These are phyloP conservation scores for Fusarium sambucinum DNA, from an alignment of 2,329 filamentous ascomycete genomes.

Conservation along the genomic window DNA sequence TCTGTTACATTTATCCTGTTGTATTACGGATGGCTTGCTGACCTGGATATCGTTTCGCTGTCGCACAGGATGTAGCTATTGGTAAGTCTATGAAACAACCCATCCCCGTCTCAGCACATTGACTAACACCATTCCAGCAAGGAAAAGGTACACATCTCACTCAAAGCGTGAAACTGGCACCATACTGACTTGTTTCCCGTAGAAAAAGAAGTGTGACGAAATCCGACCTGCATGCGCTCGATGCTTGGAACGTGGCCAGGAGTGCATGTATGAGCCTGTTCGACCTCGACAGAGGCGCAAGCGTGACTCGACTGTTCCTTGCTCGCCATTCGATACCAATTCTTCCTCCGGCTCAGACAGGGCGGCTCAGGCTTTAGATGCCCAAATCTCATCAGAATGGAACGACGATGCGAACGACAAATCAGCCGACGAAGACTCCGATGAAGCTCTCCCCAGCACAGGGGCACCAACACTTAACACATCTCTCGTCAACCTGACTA, in stretches of 20 bases:
- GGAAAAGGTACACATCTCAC: conserved; percentile 58
- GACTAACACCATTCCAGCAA: conserved; percentile 56
- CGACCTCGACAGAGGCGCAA: conserved; percentile 56
- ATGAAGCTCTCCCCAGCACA: conserved; percentile 24
- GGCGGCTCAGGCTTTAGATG: conserved; percentile 29
- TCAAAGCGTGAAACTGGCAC: not conserved
- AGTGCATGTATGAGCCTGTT: conserved; percentile 65
- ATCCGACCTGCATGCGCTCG: conserved; percentile 63
- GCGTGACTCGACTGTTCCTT: conserved; percentile 43
- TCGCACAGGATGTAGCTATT: conserved; percentile 63
- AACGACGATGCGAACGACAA: conserved; percentile 31
- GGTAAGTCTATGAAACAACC: conserved; percentile 54
- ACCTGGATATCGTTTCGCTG: conserved; percentile 19
- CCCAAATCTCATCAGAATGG: conserved; percentile 19
- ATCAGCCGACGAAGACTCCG: conserved; percentile 36
- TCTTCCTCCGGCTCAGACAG: conserved; percentile 41
- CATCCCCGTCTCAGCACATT: conserved; percentile 1
- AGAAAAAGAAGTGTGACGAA: conserved; percentile 72
- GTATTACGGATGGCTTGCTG: conserved; percentile 14
- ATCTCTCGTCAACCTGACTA: conserved; percentile 27
- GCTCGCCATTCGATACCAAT: conserved; percentile 36
- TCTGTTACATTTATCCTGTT: conserved; percentile 17
- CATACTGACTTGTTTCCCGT: conserved; percentile 21
- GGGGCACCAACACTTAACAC: conserved; percentile 12
- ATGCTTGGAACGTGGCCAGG: conserved; percentile 62